Conservation (phyloP, 257 asterid species). For the Solanum paucissectum region DNA sequence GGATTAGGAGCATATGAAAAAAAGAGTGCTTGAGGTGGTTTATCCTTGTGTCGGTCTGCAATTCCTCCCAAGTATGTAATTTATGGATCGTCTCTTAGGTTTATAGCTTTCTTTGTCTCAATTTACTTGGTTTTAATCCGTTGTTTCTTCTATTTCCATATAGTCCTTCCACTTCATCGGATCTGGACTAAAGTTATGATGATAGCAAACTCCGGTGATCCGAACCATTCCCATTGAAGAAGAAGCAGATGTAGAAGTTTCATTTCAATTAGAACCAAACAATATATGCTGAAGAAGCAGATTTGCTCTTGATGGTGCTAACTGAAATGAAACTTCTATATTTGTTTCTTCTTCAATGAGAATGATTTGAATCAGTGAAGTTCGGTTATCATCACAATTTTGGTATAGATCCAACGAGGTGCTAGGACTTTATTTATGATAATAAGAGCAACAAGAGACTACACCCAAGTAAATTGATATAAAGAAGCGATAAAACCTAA, state of each 20-base stretch:
- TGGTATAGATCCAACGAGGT: too few relatives aligned
- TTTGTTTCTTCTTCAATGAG: too few relatives aligned
- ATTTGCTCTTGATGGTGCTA: too few relatives aligned
- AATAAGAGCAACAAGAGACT: too few relatives aligned
- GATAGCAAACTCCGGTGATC: conserved; percentile 15
- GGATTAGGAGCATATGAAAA: conserved; percentile 12
- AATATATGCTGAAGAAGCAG: too few relatives aligned
- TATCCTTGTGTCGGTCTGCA: conserved; percentile 14
- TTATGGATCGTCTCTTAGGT: background rate
- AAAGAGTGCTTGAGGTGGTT: conserved; percentile 8
- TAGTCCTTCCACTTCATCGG: conserved; percentile 14
- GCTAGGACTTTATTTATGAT: too few relatives aligned
- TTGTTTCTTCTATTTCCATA: background rate
- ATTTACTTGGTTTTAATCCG: conserved; percentile 2
- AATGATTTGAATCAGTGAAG: too few relatives aligned
- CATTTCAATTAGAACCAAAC: too few relatives aligned
- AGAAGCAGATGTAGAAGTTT: background rate
- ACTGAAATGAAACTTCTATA: too few relatives aligned
- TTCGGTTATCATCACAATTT: too few relatives aligned
- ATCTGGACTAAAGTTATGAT: conserved; percentile 10
- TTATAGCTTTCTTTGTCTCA: background rate
- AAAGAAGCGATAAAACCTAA: too few relatives aligned
- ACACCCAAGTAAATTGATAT: too few relatives aligned
- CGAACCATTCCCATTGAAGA: conserved; percentile 32
- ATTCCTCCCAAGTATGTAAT: conserved; percentile 26